Evolutionary conservation across 2,329 filamentous ascomycete genomes (phyloP), one percentile per base, ranked within the genome.

Genomic region (Colletotrichum paranaense): DNA sequence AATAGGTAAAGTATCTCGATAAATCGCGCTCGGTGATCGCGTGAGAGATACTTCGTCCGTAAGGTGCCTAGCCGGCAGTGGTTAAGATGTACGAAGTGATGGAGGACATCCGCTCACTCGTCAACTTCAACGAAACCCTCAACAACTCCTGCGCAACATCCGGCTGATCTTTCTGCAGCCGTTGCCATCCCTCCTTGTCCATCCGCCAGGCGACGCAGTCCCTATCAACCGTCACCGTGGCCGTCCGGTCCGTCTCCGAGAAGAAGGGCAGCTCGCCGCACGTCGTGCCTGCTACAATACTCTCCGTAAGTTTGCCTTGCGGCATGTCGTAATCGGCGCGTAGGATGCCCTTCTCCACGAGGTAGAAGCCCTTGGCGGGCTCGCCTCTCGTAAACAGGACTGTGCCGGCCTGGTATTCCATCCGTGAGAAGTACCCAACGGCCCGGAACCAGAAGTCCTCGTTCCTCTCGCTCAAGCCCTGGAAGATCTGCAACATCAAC

Each of bases 231-330:
- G 92, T 88, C 12, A 97, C 95, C 0, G 94, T 98, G 1, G 95
- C 95, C 4, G 95, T 98, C 22, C 97, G 90, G 65, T 90, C 88
- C 1, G 96, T 98, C 79, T 97, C 94, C 3, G 93, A 95, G 84
- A 99, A 99, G 85, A 99, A 99, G 0, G 97, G 97, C 66, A 99
- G 84, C 84, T 99, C 97, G 46, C 97, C 97, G 78, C 96, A 98
- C 0, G 97, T 98, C 1, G 97, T 97, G 19, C 97, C 97, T 0
- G 95, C 94, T 1, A 98, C 93, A 67, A 98, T 98, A 78, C 94
- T 94, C 82, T 99, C 97, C 74, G 93, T 94, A 77, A 97, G 93
- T 77, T 89, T 90, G 0, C 97, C 97, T 80, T 98, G 97, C 1
- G 97, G 95, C 38, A 97, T 88, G 75, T 96, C 90, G 80, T 99